Base-by-base conservation (phyloP, 768 basidiomycete genomes). In the Termitomyces sp. region DNA sequence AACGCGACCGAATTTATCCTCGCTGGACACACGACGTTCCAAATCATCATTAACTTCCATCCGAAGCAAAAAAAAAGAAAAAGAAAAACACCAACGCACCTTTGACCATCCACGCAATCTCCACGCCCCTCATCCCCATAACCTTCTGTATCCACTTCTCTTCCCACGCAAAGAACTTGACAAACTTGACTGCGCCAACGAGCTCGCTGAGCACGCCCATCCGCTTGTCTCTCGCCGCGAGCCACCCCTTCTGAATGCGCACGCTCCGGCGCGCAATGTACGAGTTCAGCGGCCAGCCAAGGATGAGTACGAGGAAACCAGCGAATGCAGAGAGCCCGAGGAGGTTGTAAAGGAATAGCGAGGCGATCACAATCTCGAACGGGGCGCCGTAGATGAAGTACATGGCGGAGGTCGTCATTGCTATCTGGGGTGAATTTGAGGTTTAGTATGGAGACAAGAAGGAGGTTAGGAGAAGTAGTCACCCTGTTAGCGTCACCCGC, bases 151-250 rank as follows among this genome's bases (percentile, higher is more conserved):
- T 87, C 91, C 92, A 92, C 13, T 81, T 79, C 42, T 85, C 79
- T 62, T 90, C 88, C 81, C 89, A 91, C 1, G 88, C 88, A 60
- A 91, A 91, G 76, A 91, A 90, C 69, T 91, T 90, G 76, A 89
- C 85, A 65, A 89, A 88, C 69, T 88, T 88, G 56, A 87, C 85
- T 4, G 85, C 83, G 24, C 81, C 81, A 60, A 93, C 86, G 22
- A 93, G 72, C 68, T 94, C 91, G 60, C 85, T 91, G 61, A 92
- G 68, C 5, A 90, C 83, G 1, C 78, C 83, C 83, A 92, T 91
- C 13, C 91, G 77, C 71, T 84, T 86, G 66, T 94, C 92, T 18
- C 86, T 72, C 0, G 89, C 85, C 26, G 39, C 39, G 8, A 41
- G 39, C 39, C 39, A 68, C 12, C 83, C 83, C 62, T 85, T 86